Evolutionary conservation across 257 asterid species (phyloP).

Genomic region (Solanum virginianum): DNA sequence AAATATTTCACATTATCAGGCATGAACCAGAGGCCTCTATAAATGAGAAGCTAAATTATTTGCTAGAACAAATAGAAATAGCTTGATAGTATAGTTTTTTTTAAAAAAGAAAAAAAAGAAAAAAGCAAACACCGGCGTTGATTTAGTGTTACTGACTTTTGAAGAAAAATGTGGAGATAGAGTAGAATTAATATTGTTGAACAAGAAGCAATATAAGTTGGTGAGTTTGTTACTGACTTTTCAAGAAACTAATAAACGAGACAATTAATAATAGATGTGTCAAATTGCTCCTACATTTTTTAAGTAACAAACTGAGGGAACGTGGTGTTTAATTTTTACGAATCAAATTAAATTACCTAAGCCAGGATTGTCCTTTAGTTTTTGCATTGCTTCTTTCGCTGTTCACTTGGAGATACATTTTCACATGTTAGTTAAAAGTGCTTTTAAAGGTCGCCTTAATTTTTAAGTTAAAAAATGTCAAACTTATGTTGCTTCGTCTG

Average conservation of each 20-base stretch:
- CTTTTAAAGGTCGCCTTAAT: neutral
- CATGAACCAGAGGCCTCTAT: no score
- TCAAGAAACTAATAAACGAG: neutral
- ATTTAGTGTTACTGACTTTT: neutral
- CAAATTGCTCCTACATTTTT: no score
- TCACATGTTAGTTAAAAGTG: neutral
- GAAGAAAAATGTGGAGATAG: neutral
- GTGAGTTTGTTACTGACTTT: slow-evolving; percentile 17
- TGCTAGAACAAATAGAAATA: no score
- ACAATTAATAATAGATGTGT: neutral
- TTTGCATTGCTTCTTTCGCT: neutral
- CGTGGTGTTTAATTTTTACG: neutral
- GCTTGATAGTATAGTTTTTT: no score
- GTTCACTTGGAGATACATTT: neutral
- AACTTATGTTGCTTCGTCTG: neutral
- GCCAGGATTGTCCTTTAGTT: no score
- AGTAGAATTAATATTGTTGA: slow-evolving; percentile 12
- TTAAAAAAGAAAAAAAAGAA: no score
- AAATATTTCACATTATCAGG: no score
- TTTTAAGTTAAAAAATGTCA: neutral
- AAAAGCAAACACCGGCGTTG: neutral
- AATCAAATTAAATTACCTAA: neutral
- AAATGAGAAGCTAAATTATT: no score
- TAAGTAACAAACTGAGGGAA: no score
- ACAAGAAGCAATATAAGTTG: slow-evolving; percentile 15